These are phyloP conservation scores for Logfia minima DNA, from an alignment of 129 eudicot genomes.

Conservation along the genomic window DNA sequence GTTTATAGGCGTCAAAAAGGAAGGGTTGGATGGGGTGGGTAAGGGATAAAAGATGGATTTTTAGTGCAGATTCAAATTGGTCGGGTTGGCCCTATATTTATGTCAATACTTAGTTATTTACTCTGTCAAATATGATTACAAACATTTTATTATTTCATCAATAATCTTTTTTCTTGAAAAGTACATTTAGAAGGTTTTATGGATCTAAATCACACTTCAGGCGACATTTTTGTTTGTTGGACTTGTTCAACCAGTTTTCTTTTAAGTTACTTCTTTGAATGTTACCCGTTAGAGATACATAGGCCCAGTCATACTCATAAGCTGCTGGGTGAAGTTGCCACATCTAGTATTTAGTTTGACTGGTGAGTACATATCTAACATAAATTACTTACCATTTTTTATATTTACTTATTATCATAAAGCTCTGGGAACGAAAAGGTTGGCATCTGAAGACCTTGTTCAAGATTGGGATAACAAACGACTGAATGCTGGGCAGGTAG, in stretches of 20 bases:
- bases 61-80: background rate
- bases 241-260: background rate
- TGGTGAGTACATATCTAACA: slow-evolving; percentile 2
- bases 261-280: background rate
- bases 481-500: slow-evolving; percentile 79
- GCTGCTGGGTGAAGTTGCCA: background rate
- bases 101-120: background rate
- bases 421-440: slow-evolving; percentile 85
- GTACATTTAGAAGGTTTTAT: background rate
- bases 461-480: slow-evolving; percentile 74
- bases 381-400: slow-evolving; percentile 22
- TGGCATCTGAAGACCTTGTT: slow-evolving; percentile 77
- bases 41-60: too few relatives aligned
- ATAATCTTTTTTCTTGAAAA: background rate
- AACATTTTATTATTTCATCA: background rate
- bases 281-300: background rate
- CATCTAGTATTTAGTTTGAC: background rate
- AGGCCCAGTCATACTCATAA: background rate
- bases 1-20: background rate
- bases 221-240: background rate
- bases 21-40: background rate
- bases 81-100: background rate
- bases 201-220: background rate
- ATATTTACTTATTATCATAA: slow-evolving; percentile 20
- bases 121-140: background rate